Evolutionary conservation across 192 early-diverging fungal genomes (phyloP).

Genomic region (Entomortierella lignicola): DNA sequence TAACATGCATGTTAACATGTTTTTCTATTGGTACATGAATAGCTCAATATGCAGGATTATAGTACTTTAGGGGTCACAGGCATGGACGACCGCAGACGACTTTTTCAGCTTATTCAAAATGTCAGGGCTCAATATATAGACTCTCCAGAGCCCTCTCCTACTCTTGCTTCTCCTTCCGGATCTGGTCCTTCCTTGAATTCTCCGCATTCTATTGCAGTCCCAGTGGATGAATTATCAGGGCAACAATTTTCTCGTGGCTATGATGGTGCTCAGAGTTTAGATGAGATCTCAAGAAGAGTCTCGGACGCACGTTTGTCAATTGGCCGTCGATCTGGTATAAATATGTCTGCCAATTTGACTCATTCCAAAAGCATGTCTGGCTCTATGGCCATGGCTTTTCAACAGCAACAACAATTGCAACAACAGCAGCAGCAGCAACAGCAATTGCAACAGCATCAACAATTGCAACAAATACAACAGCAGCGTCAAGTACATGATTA

Average conservation of each 20-base stretch:
- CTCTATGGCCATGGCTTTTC: conserved; percentile 22
- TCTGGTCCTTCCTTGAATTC: conserved; percentile 4
- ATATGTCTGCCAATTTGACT: conserved; percentile 15
- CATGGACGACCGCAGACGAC: conserved; percentile 67
- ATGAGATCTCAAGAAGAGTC: conserved; percentile 27
- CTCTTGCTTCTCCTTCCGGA: not conserved
- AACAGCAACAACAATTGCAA: conserved; percentile 28
- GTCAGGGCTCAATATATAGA: conserved; percentile 49
- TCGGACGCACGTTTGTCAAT: conserved; percentile 43
- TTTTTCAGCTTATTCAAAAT: conserved; percentile 61
- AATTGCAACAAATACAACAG: conserved; percentile 18
- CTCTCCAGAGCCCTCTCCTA: conserved; percentile 36
- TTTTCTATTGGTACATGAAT: conserved; percentile 17
- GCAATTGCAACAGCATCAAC: conserved; percentile 22
- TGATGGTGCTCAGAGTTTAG: conserved; percentile 11
- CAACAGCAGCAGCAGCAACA: conserved; percentile 36
- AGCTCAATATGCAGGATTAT: conserved; percentile 87
- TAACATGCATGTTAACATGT: not conserved
- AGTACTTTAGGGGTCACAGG: conserved; percentile 65
- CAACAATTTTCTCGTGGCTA: conserved; percentile 35
- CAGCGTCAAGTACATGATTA: conserved; percentile 20
- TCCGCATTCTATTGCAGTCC: conserved; percentile 1
- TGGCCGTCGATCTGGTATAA: conserved; percentile 44
- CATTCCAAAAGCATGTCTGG: conserved; percentile 48
- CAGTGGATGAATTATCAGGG: not conserved